phyloP scores from a whole-genome alignment of 2,329 filamentous ascomycete genomes.

The Colletotrichum liriopes region DNA sequence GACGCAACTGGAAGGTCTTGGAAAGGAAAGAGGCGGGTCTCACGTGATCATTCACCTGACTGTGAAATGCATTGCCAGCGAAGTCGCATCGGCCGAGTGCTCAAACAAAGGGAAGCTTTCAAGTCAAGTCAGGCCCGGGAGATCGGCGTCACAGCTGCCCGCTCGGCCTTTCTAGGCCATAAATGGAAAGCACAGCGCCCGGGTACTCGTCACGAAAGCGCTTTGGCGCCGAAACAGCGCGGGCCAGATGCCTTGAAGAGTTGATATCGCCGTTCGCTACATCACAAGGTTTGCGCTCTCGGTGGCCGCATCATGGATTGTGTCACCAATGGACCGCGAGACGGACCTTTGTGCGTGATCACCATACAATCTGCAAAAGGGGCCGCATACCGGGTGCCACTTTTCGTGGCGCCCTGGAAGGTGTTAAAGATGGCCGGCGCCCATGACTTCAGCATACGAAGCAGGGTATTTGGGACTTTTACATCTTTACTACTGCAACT shows the following conservation, averaged over 20 bases:
- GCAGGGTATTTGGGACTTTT: slow-evolving; percentile 28
- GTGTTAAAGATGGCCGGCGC: slow-evolving; percentile 29
- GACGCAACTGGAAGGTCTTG: slow-evolving; percentile 9
- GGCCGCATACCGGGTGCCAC: slow-evolving; percentile 24
- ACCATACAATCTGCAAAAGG: slow-evolving; percentile 16
- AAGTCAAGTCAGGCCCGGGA: slow-evolving; percentile 30
- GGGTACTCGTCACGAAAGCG: slow-evolving; percentile 24
- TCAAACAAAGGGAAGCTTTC: slow-evolving; percentile 31
- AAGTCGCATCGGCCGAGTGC: slow-evolving; percentile 24
- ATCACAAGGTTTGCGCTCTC: slow-evolving; percentile 29
- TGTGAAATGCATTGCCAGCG: background rate
- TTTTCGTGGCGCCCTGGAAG: slow-evolving; percentile 31
- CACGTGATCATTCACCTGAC: slow-evolving; percentile 15
- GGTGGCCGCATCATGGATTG: slow-evolving; percentile 27
- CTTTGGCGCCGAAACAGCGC: slow-evolving; percentile 33
- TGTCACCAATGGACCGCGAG: slow-evolving; percentile 35
- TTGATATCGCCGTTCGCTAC: slow-evolving; percentile 38
- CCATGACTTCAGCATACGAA: slow-evolving; percentile 22
- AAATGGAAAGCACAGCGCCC: slow-evolving; percentile 36
- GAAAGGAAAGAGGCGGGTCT: background rate
- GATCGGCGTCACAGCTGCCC: slow-evolving; percentile 37
- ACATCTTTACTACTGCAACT: slow-evolving; percentile 1
- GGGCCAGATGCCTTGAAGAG: slow-evolving; percentile 38
- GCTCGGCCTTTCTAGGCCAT: slow-evolving; percentile 36
- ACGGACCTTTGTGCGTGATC: slow-evolving; percentile 20